Percentiles rank a stretch among this genome's conserved stretches.
Evolutionary conservation across 257 asterid genomes (phyloP).

Genomic region (Petunia axillaris): DNA sequence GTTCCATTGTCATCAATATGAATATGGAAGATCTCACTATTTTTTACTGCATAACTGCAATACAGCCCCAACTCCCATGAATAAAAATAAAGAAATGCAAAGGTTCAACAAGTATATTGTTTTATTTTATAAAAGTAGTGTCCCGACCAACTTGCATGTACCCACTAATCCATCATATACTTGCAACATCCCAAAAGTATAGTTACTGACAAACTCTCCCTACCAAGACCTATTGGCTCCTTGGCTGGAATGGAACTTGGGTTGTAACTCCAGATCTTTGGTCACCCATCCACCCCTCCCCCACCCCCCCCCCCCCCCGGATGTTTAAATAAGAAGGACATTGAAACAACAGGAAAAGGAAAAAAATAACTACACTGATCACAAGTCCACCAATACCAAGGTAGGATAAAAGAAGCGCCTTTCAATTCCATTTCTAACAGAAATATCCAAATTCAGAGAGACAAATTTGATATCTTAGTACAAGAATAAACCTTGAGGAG

Average conservation of each 20-base stretch:
- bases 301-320: not conserved
- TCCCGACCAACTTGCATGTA: not conserved
- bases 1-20: not conserved
- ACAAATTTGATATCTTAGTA: not conserved
- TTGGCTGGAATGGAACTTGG: not conserved
- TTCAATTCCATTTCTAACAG: constrained; percentile 9
- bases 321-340: not conserved
- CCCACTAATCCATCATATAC: constrained; percentile 17
- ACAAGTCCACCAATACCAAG: not conserved
- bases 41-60: not conserved
- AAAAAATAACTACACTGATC: not conserved
- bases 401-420: not conserved
- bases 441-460: not conserved
- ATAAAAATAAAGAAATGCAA: not conserved
- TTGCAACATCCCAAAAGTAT: constrained; percentile 1
- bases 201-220: not conserved
- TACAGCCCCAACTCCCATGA: constrained; percentile 4
- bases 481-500: constrained; percentile 76
- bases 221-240: not conserved
- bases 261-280: not conserved
- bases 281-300: not conserved
- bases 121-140: not conserved
- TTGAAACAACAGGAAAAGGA: not conserved
- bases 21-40: constrained; percentile 3
- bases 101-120: not conserved